Evolutionary conservation across 2,329 filamentous ascomycete genomes (phyloP), one percentile per base, ranked within the genome.

Genomic region (Trichophyton simii): DNA sequence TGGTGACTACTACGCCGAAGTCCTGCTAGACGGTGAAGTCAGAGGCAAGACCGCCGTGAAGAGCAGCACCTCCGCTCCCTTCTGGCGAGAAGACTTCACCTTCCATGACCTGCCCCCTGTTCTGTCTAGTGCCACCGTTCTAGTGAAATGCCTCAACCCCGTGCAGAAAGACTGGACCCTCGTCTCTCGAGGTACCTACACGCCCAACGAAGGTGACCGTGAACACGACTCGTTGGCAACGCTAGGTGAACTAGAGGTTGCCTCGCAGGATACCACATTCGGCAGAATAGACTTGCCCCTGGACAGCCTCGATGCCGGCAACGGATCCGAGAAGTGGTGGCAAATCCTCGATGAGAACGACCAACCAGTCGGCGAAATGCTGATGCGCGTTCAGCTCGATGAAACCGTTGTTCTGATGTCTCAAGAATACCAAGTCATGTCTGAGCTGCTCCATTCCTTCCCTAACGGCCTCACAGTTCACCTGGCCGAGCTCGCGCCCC

Each of bases 361-460:
- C 63, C 87, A 91, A 67, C 78, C 81, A 0, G 82, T 95, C 57
- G 92, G 91, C 31, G 89, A 91, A 64, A 87, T 96, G 77, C 80
- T 95, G 59, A 83, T 96, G 74, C 90, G 86, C 69, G 80, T 95
- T 22, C 85, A 87, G 52, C 85, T 94, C 65, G 89, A 96, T 60
- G 92, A 99, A 74, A 84, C 94, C 58, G 88, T 95, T 5, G 91
- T 97, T 8, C 80, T 99, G 42, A 86, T 95, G 75, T 84, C 86
- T 5, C 84, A 87, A 62, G 90, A 97, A 70, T 99, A 99, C 72
- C 81, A 88, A 67, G 83, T 85, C 1, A 80, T 99, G 62, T 88
- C 88, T 0, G 87, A 94, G 65, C 78, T 96, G 31, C 78, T 99
- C 31, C 91, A 96, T 69, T 84, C 86, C 4, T 96, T 97, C 71